Evolutionary conservation across 139 green algal genomes (phyloP), one percentile per base, ranked within the genome.

Genomic region (Chlamydomonas schloesseri): DNA sequence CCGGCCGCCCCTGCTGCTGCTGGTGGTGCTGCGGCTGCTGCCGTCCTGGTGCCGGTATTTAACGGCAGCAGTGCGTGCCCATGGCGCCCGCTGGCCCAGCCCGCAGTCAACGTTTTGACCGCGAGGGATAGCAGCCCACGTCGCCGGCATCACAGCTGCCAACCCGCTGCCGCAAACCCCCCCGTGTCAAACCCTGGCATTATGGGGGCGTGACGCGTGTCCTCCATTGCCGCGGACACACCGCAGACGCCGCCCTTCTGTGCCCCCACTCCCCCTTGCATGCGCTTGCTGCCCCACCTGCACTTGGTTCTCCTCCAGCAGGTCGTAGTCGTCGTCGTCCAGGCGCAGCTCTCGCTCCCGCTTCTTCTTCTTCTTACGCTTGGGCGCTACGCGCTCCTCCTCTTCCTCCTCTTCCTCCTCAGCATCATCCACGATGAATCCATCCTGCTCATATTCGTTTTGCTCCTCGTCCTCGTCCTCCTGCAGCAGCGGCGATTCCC

Each of bases 321-420:
- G 89, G 46, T 98, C 94, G 77, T 97, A 98, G 83, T 98, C 96
- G 67, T 98, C 96, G n/a, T 98, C 95, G 71, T 98, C 96, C 26
- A 98, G 90, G 47, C 71, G 64, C n/a, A 88, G 69, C 77, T 93
- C 92, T 62, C 93, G 94, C 28, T 91, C 91, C 23, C 81, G 74
- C 68, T 92, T 91, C 55, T 87, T 87, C n/a, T 93, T 89, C 68
- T 50, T 84, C 34, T 71, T 42, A 26, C 55, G 36, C 64, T 31
- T 79, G 64, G 62, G 81, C 36, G 55, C 65, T 28, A 71, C 67
- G 24, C 60, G 73, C 29, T 74, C 74, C 28, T 76, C 81, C 24
- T 89, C 87, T 46, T 84, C 85, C 23, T 71, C 81, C 55, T 87
- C 85, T 17, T 71, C 81, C 55, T 93, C 89, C 29, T 81, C 85